Base-by-base conservation (phyloP, 495 filamentous ascomycete genomes). In the Podospora tetraspora region DNA sequence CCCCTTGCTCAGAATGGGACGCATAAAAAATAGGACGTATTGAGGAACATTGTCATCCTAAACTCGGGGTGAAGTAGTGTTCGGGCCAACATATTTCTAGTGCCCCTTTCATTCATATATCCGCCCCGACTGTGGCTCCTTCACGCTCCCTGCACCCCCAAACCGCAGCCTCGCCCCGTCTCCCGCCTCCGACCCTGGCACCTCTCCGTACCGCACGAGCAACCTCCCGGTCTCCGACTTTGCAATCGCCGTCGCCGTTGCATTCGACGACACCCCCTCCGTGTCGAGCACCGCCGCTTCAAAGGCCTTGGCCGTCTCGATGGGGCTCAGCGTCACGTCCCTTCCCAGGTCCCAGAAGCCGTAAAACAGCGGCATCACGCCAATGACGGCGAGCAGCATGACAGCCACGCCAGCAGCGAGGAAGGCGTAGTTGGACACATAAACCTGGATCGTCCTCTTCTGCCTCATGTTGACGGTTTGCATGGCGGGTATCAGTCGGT, bases 291-390 rank as follows among this genome's bases (percentile, higher is more conserved):
- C 12, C 1, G 61, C 62, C 21, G 67, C 67, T 3, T 59, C 68
- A 64, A 69, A 66, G 22, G 57, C 68, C 21, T 52, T 52, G 2
- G 63, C 68, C 21, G 29, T 62, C 68, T 69, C 68, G 9, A 69
- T 24, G 30, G 68, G 68, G 13, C 57, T 61, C 63, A 69, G 23
- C 56, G 57, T 65, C 56, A 69, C 58, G 21, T 24, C 0, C 34
- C 68, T 24, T 3, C 62, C 58, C 62, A 69, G 63, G 16, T 12
- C 32, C 68, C 68, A 69, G 13, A 58, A 69, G 1, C 62, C 57
- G 13, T 34, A 61, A 27, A 69, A 61, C 57, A 69, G 62, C 5
- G 62, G 56, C 30, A 63, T 2, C n/a, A 69, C 59, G 1, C 34
- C 56, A 1, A 62, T 12, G 13, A 57, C 13, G 16, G 29, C 57